Conservation (phyloP, 306 rosid genomes). For the Vicia sativa region DNA sequence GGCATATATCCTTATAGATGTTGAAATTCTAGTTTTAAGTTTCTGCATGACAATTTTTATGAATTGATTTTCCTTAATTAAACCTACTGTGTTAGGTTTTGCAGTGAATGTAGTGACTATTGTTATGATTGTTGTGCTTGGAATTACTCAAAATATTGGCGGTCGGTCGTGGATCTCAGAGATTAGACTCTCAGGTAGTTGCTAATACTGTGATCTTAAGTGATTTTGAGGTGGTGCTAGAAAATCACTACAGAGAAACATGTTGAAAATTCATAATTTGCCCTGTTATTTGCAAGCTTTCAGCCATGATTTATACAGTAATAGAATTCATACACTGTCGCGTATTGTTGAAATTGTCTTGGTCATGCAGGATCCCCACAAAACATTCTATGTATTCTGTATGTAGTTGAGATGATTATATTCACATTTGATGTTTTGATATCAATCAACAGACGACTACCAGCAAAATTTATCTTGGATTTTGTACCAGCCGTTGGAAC, state of each 20-base stretch:
- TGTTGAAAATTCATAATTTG: constrained; percentile 11
- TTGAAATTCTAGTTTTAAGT: constrained; percentile 16
- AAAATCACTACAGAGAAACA: constrained; percentile 1
- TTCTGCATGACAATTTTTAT: constrained; percentile 17
- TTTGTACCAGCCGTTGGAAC: constrained; percentile 69
- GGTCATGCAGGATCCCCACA: neutral
- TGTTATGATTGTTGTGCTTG: constrained; percentile 50
- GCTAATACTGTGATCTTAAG: constrained; percentile 23
- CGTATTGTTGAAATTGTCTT: no score
- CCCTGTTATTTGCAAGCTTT: constrained; percentile 13
- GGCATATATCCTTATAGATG: constrained; percentile 75
- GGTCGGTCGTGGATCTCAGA: constrained; percentile 39
- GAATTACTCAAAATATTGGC: constrained; percentile 47
- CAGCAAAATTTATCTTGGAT: constrained; percentile 53
- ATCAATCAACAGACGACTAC: constrained; percentile 49
- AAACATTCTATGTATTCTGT: neutral
- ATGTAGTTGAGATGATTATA: constrained; percentile 12
- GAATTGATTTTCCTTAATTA: constrained; percentile 59
- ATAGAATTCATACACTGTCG: neutral
- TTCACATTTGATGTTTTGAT: constrained; percentile 40
- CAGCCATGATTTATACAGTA: constrained; percentile 16
- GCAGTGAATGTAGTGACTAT: constrained; percentile 68
- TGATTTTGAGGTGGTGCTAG: neutral
- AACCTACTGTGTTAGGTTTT: constrained; percentile 65
- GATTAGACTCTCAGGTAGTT: constrained; percentile 47